A percentile compares a stretch with the other conserved stretches of the same genome.
phyloP scores from a whole-genome alignment of 495 filamentous ascomycete species.

The Lepraria neglecta region DNA sequence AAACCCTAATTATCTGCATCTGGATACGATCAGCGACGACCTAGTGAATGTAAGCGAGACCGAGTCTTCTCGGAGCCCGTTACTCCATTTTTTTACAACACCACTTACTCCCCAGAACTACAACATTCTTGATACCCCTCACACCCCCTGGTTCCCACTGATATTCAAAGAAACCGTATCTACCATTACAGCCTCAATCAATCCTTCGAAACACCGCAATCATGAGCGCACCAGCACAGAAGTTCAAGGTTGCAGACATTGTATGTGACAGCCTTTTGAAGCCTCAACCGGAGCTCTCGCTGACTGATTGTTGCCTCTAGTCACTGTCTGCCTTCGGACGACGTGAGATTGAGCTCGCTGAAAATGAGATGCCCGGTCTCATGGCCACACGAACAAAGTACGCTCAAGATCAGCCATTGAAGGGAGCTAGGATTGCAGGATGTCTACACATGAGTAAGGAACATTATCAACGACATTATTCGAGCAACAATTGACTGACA shows the following conservation, averaged over 20 bases:
- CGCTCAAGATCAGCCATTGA: conserved; percentile 83
- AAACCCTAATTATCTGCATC: too few relatives aligned
- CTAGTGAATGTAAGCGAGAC: too few relatives aligned
- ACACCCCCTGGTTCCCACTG: not conserved
- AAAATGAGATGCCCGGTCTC: conserved; percentile 98
- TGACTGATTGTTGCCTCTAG: conserved; percentile 34
- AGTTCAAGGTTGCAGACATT: conserved; percentile 98
- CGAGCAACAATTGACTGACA: conserved; percentile 9
- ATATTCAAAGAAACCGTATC: not conserved
- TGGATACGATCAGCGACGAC: too few relatives aligned
- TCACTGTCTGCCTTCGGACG: conserved; percentile 96
- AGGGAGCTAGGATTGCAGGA: conserved; percentile 86
- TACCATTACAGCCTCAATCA: not conserved
- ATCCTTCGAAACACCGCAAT: conserved; percentile 22
- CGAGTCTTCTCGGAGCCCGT: too few relatives aligned
- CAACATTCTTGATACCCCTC: not conserved
- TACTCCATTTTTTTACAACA: too few relatives aligned
- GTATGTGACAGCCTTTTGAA: conserved; percentile 39
- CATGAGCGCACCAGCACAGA: conserved; percentile 73
- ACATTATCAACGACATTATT: not conserved
- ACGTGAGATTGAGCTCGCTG: conserved; percentile 96
- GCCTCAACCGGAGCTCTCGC: conserved; percentile 10
- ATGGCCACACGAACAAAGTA: conserved; percentile 94
- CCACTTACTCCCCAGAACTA: not conserved
- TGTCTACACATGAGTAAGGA: conserved; percentile 94